Base-by-base conservation (phyloP, 2,329 filamentous ascomycete species). In the Trichophyton mentagrophytes region DNA sequence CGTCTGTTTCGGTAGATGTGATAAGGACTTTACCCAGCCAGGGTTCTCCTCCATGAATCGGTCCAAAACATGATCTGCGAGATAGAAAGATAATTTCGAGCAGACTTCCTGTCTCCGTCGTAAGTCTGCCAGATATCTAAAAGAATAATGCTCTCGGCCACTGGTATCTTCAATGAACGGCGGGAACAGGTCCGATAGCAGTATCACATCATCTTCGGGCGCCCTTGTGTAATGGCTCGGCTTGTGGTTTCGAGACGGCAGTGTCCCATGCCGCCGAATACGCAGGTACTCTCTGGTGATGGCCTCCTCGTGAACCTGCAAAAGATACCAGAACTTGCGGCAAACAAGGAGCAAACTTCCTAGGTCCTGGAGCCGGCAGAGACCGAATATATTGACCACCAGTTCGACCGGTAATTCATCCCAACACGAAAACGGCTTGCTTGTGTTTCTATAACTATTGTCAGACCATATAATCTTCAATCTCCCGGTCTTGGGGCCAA, bases 231-330 rank as follows among this genome's bases (percentile, higher is more conserved):
- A 74, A 22, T 64, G 70, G 56, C 67, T 68, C 40, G 71, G 69
- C 60, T 65, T 64, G 49, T 72, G 68, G 47, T 74, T 70, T 7
- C 72, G 72, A 3, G 71, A 73, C 3, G 74, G 74, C 15, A 76
- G 70, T 40, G 72, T 75, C 38, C 74, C 74, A 64, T 76, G 73
- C 3, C 74, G 73, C 38, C 72, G 72, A 36, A 72, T 67, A 33
- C 72, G 73, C 40, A 76, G 70, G 64, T 76, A 76, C 61, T 71
- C 69, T 15, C 74, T 72, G n/a, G 72, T 69, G 42, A 76, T 75
- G 25, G 68, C 67, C 57, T 72, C 70, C 64, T 76, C 74, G 47
- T 76, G 71, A 3, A 65, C 64, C 20, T 66, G 68, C 38, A 76
- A 66, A n/a, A 75, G 61, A 22, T 72, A 64, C 58, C 67, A 66